Evolutionary conservation across 2,329 filamentous ascomycete species (phyloP).

Genomic region (Xylariales sp.): DNA sequence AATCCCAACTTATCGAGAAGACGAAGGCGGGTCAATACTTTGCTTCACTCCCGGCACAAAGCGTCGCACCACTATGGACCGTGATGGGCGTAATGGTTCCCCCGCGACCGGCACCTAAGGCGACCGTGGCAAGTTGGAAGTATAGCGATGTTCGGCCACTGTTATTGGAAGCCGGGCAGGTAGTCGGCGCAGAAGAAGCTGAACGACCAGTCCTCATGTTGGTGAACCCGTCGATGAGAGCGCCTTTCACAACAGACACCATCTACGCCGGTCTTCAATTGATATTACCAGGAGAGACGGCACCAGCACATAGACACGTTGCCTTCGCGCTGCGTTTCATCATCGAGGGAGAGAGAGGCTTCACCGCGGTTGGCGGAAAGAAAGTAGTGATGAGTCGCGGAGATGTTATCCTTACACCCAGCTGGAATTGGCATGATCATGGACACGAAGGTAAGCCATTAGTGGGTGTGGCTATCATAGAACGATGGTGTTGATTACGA

Average conservation of each 20-base stretch:
- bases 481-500: neutral
- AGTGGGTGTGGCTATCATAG: no score
- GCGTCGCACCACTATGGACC: slow-evolving; percentile 5
- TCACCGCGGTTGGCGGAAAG: slow-evolving; percentile 48
- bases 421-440: slow-evolving; percentile 53
- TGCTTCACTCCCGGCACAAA: neutral
- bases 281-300: slow-evolving; percentile 48
- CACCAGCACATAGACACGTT: slow-evolving; percentile 47
- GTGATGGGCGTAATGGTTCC: slow-evolving; percentile 20
- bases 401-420: slow-evolving; percentile 51
- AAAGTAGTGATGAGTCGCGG: slow-evolving; percentile 43
- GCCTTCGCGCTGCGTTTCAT: slow-evolving; percentile 52
- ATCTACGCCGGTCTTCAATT: slow-evolving; percentile 51
- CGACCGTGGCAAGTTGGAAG: slow-evolving; percentile 29
- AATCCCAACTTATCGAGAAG: no score
- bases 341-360: slow-evolving; percentile 48
- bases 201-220: slow-evolving; percentile 34
- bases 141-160: slow-evolving; percentile 28
- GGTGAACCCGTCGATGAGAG: slow-evolving; percentile 24
- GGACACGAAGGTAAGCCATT: slow-evolving; percentile 40
- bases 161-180: slow-evolving; percentile 26
- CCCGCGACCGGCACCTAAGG: slow-evolving; percentile 36
- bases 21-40: slow-evolving; percentile 1
- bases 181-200: slow-evolving; percentile 29
- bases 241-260: slow-evolving; percentile 50